Base-by-base conservation (phyloP, 495 filamentous ascomycete genomes). In the Baudoinia panamericana region DNA sequence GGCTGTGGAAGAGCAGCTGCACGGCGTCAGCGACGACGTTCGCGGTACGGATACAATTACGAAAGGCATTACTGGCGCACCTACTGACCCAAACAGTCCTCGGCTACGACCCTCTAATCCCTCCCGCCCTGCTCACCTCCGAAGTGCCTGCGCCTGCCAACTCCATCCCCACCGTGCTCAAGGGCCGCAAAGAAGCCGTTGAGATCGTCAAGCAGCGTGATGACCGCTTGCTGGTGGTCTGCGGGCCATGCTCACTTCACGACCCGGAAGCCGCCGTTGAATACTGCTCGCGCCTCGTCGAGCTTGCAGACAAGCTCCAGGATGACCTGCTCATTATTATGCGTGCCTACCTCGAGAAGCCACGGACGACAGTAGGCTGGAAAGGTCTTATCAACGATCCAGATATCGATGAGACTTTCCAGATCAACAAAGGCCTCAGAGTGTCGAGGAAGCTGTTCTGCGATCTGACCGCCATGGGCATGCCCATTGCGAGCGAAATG, bases 331-430 rank as follows among this genome's bases (percentile, higher is more conserved):
- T 75, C 50, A 78, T 97, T 56, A 78, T 97, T 57, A 97, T 97
- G 90, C 83, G 90, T 45, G 85, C 90, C 57, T 97, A 97, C 69
- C 81, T 97, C 16, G 90, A 97, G 72, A 97, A 97, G 69, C 90
- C 90, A 21, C 79, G 90, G 28, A 97, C 90, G n/a, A 97, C 90
- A 1, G 90, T 97, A 25, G 90, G 90, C 52, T 97, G 90, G 90
- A 97, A 97, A 64, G 90, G 90, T 20, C 71, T 97, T 51, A 95
- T 97, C 69, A 97, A 97, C 63, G 90, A 97, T 55, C 90, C 90
- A 1, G 90, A 97, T 51, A 93, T 97, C 60, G 84, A 97, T 59
- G 78, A 93, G 63, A 84, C 80, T 60, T 97, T 78, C 80, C 74
- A 93, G 69, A 97, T 97, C 71, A 97, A 97, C 75, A 97, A 97